phyloP scores from a whole-genome alignment of 2,329 filamentous ascomycete genomes.

The Neurospora sp. region DNA sequence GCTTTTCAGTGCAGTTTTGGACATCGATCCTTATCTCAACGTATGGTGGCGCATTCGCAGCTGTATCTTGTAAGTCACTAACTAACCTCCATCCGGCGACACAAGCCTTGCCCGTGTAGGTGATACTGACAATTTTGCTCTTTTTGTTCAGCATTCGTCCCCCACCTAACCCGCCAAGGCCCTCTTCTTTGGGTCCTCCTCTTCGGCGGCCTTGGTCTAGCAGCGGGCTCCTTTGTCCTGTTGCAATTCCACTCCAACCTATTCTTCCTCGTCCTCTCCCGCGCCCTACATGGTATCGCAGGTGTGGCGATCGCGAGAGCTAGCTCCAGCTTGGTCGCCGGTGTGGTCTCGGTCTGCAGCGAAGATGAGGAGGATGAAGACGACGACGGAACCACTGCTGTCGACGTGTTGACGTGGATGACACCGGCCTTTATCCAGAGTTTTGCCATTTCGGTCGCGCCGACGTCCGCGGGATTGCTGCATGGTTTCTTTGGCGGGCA shows the following conservation, averaged over 20 bases:
- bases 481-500: conserved; percentile 6
- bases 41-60: conserved; percentile 16
- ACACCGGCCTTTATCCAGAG: conserved; percentile 13
- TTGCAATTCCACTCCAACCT: conserved; percentile 11
- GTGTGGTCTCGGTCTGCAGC: background rate
- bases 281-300: conserved; percentile 14
- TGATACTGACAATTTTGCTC: background rate
- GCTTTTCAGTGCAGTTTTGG: conserved; percentile 14
- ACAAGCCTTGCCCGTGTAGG: background rate
- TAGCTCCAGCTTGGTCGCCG: conserved; percentile 9
- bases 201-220: conserved; percentile 9
- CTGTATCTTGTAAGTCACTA: conserved; percentile 14
- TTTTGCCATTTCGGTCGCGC: conserved; percentile 12
- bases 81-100: background rate
- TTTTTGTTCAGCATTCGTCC: conserved; percentile 11
- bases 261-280: conserved; percentile 10
- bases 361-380: background rate
- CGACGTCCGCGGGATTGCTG: conserved; percentile 9
- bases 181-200: conserved; percentile 6
- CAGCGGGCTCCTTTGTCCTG: conserved; percentile 9
- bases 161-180: conserved; percentile 10
- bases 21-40: conserved; percentile 14
- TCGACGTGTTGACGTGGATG: conserved; percentile 5
- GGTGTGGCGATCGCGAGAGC: conserved; percentile 11
- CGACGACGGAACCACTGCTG: background rate